Conservation (phyloP, 257 asterid species). For the Henckelia pumila region DNA sequence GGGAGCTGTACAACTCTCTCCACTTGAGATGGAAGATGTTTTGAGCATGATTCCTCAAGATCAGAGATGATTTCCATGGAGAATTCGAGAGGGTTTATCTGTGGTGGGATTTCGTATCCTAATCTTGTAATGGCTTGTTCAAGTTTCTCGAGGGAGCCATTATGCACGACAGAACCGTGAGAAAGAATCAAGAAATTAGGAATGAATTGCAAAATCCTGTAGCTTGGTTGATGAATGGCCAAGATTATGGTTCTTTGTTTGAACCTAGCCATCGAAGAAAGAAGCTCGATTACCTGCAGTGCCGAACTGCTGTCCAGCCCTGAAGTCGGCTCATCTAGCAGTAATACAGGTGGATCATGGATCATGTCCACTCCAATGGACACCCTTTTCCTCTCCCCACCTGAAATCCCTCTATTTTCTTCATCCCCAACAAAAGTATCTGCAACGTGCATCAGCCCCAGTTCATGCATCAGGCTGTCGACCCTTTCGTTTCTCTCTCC, state of each 20-base stretch:
- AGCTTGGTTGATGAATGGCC: constrained; percentile 85
- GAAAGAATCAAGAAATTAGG: constrained; percentile 69
- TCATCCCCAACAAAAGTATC: constrained; percentile 75
- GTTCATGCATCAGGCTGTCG: constrained; percentile 67
- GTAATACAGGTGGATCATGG: constrained; percentile 69
- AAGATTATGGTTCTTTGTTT: constrained; percentile 57
- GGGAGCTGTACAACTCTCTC: constrained; percentile 11
- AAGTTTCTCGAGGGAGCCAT: constrained; percentile 63
- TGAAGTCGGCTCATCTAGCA: constrained; percentile 87
- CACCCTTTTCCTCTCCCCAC: constrained; percentile 82
- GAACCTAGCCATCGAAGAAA: constrained; percentile 68
- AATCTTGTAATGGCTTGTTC: constrained; percentile 44
- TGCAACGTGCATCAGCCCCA: constrained; percentile 76
- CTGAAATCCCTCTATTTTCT: constrained; percentile 77
- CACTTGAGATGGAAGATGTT: constrained; percentile 23
- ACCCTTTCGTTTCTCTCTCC: constrained; percentile 51
- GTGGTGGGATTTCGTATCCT: constrained; percentile 65
- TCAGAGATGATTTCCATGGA: constrained; percentile 69
- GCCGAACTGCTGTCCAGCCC: constrained; percentile 89
- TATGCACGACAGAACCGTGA: constrained; percentile 62
- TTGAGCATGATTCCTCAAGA: constrained; percentile 45
- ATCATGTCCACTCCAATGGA: constrained; percentile 84
- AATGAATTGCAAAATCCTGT: constrained; percentile 63
- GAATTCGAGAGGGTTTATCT: constrained; percentile 72
- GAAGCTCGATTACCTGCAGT: constrained; percentile 73